A percentile compares a stretch with the other conserved stretches of the same genome.
Conservation (phyloP, 1,284 basidiomycete species). For the Omphalotus olearius region DNA sequence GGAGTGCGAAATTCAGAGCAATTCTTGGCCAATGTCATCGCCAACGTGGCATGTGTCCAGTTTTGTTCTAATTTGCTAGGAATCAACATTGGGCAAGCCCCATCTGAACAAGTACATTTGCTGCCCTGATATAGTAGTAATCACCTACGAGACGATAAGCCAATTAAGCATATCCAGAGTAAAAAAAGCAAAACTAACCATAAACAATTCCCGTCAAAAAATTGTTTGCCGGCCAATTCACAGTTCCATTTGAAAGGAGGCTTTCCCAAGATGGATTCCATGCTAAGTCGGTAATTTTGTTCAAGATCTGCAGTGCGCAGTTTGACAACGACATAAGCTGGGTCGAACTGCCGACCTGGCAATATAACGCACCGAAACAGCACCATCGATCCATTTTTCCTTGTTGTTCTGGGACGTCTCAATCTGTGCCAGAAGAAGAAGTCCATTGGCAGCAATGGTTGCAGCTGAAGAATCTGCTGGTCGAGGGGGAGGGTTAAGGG, state of each 20-base stretch:
- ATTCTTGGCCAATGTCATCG: too few species aligned
- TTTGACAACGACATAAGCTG: neutral
- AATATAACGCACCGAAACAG: slow-evolving; percentile 36
- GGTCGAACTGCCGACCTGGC: neutral
- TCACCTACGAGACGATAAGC: slow-evolving; percentile 14
- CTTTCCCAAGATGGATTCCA: slow-evolving; percentile 60
- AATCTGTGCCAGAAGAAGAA: slow-evolving; percentile 53
- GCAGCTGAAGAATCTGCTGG: slow-evolving; percentile 68
- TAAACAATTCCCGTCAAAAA: slow-evolving; percentile 63
- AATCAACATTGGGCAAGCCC: slow-evolving; percentile 29
- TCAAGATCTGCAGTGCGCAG: slow-evolving; percentile 37
- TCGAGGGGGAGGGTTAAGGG: slow-evolving; percentile 28
- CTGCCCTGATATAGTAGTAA: slow-evolving; percentile 41
- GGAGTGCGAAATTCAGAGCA: too few species aligned
- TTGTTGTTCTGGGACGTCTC: slow-evolving; percentile 36
- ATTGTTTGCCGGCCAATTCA: slow-evolving; percentile 53
- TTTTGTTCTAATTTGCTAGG: too few species aligned
- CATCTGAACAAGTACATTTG: slow-evolving; percentile 36
- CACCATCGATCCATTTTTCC: slow-evolving; percentile 43
- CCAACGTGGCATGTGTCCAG: too few species aligned
- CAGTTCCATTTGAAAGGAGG: slow-evolving; percentile 63
- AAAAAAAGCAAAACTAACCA: slow-evolving; percentile 32
- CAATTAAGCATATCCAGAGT: too few species aligned
- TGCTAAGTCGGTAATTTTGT: slow-evolving; percentile 45
- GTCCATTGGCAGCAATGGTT: slow-evolving; percentile 51